Evolutionary conservation across 345 rosid species (phyloP), one percentile per base, ranked within the genome.

Genomic region (Gossypium longicalyx): DNA sequence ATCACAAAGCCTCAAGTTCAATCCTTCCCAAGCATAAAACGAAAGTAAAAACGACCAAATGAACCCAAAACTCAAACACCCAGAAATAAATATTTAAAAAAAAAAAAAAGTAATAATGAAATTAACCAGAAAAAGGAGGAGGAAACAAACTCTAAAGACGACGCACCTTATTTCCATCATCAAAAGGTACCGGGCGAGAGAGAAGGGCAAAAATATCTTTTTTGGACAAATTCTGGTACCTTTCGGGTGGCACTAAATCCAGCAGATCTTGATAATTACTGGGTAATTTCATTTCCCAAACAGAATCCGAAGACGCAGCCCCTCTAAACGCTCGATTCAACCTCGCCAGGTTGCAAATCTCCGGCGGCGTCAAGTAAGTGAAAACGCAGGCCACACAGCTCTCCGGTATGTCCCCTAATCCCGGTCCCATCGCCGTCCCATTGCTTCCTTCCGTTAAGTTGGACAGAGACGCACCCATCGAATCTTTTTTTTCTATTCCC

Each of bases 331-430:
- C 85, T 38, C 83, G 83, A 82, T 87, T 92, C 29, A 92, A 77
- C 67, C 97, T 82, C 22, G 98, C 98, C 16, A 94, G 87, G 75
- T 94, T 94, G 83, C 98, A 94, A 85, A 94, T 94, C 90, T 94
- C 98, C 79, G 97, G 97, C 51, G 98, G 97, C 4, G 91, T 90
- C 77, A 94, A 81, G 84, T 92, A 80, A 69, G 87, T 79, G 73
- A 90, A 92, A 16, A 94, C 98, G 76, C 90, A 86, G 13, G 98
- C 98, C 63, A 92, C 97, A 73, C 97, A 94, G 83, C 88, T 89
- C 84, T 94, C 97, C 51, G 98, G 97, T 78, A 92, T 94, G 83
- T 94, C 98, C 1, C 97, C 97, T 3, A 94, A 85, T 2, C 93
- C 86, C 7, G 97, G 94, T 71, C 97, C 86, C 58, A 67, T 48